phyloP scores from a whole-genome alignment of 1,284 basidiomycete species.

The Boletellus deceptivus region DNA sequence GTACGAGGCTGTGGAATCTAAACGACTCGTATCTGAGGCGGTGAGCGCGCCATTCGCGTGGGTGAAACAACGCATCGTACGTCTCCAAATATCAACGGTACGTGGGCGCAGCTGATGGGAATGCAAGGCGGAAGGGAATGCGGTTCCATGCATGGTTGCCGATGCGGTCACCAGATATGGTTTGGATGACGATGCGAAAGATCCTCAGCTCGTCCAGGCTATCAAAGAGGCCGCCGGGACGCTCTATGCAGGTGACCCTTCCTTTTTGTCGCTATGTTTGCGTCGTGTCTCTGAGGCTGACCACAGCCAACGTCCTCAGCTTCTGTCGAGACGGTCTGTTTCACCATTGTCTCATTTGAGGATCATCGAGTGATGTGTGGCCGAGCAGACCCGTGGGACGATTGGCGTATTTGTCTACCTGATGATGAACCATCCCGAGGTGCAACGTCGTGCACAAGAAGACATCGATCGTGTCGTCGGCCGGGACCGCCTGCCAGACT shows the following conservation, averaged over 20 bases:
- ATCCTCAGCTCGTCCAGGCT: constrained; percentile 5
- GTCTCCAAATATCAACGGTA: neutral
- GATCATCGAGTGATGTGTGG: neutral
- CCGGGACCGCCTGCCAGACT: constrained; percentile 36
- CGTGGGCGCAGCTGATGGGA: neutral
- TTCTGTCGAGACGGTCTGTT: constrained; percentile 20
- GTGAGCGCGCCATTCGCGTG: constrained; percentile 12
- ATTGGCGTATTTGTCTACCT: constrained; percentile 30
- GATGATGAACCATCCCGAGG: constrained; percentile 37
- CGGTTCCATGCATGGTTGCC: constrained; percentile 13
- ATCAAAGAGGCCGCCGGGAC: neutral
- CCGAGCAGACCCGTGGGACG: constrained; percentile 9
- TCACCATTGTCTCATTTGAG: too few species aligned
- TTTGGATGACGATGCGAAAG: constrained; percentile 2
- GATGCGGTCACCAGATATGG: constrained; percentile 8
- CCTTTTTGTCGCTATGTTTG: too few species aligned
- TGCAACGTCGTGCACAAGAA: constrained; percentile 33
- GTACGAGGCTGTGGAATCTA: constrained; percentile 2
- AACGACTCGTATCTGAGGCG: neutral
- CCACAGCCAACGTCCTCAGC: constrained; percentile 5
- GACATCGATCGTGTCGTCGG: constrained; percentile 42
- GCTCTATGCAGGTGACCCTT: constrained; percentile 14
- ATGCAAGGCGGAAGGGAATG: constrained; percentile 10
- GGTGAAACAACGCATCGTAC: constrained; percentile 12
- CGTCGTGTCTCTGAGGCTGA: neutral